Base-by-base conservation (phyloP, 371 early-diverging fungal genomes). In the Mortierella sp. region DNA sequence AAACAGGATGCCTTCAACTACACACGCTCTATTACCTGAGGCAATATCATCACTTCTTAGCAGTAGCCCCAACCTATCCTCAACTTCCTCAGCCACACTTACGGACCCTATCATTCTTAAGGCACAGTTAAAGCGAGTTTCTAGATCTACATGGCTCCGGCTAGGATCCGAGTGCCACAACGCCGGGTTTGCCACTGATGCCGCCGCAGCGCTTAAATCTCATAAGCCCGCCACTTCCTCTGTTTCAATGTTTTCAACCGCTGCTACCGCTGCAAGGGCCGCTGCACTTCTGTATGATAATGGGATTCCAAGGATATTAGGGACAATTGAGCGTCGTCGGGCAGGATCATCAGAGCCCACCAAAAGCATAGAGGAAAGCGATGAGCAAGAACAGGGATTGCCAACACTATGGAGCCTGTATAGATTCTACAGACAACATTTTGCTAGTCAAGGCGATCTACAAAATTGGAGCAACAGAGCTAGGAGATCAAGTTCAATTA, bases 161-260 rank as follows among this genome's bases (percentile, higher is more conserved):
- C 42, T 75, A 13, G 75, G 75, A 29, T 51, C 60, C 13, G 66
- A 68, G 6, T 68, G 69, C 34, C 75, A 75, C 42, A 75, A 68
- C 43, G 34, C 61, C 0, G 49, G 68, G 5, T 65, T 75, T 51
- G 54, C 68, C 4, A 2, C 54, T 7, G 74, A 73, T 2, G 61
- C 66, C 9, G 56, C 64, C 28, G 5, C 43, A 17, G 58, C 61
- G 22, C 17, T 60, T 47, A 12, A 35, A 10, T 40, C 56, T 2
- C 26, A 47, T 8, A 66, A 60, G 10, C 54, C 65, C 17, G 32
- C 66, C 9, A 19, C 61, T 7, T 54, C 66, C 0, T 60, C 72
- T 0, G 55, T 35, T 9, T 61, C 74, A 23, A 61, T 66, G 61
- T 60, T 37, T 35, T 56, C 61, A 22, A 56, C 61, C n/a, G 64